phyloP scores from a whole-genome alignment of 805 yeast species.

The Blastobotrys attinorum region DNA sequence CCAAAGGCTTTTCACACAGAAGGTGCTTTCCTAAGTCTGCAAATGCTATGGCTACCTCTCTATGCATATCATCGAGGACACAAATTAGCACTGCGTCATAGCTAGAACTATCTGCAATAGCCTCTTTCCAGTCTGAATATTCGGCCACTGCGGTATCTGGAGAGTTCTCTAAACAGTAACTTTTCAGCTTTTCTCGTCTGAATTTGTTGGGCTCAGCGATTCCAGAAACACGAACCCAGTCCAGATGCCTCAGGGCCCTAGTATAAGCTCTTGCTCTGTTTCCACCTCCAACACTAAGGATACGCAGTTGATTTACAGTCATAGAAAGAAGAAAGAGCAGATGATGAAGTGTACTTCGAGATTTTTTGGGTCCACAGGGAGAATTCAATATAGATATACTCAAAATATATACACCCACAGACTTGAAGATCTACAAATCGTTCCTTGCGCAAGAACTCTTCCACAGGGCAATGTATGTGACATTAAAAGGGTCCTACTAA shows the following conservation, averaged over 20 bases:
- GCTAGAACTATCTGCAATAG: constrained; percentile 11
- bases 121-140: constrained; percentile 18
- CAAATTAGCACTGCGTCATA: constrained; percentile 21
- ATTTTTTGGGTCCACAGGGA: too few relatives aligned
- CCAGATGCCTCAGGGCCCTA: constrained; percentile 12
- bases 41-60: constrained; percentile 22
- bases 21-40: constrained; percentile 20
- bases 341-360: too few relatives aligned
- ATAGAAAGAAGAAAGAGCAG: too few relatives aligned
- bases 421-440: too few relatives aligned
- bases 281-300: constrained; percentile 18
- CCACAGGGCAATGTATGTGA: too few relatives aligned
- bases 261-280: constrained; percentile 17
- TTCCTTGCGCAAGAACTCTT: too few relatives aligned
- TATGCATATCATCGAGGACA: constrained; percentile 21
- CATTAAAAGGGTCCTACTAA: too few relatives aligned
- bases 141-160: constrained; percentile 5
- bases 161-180: background rate
- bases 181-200: constrained; percentile 9
- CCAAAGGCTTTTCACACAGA: constrained; percentile 23
- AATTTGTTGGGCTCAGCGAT: constrained; percentile 16
- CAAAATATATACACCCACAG: too few relatives aligned
- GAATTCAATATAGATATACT: too few relatives aligned
- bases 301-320: too few relatives aligned
- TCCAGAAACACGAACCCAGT: constrained; percentile 15